Percentiles rank a stretch among this genome's conserved stretches.
phyloP scores from a whole-genome alignment of 1,139 yeast genomes.

The Kurtzmaniella quercitrusa region DNA sequence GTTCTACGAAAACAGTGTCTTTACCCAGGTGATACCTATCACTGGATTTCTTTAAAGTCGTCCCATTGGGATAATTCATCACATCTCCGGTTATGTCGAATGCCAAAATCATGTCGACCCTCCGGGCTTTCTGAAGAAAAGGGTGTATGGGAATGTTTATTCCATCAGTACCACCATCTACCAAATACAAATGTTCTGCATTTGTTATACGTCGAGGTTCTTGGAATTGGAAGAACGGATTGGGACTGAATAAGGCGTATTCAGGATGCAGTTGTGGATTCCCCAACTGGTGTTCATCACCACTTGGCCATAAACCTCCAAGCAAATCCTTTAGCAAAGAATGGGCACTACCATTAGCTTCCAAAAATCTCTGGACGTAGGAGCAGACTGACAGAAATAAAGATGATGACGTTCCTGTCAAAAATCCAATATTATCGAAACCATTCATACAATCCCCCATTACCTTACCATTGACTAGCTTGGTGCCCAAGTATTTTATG shows the following conservation, averaged over 20 bases:
- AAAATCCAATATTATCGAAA: constrained; percentile 70
- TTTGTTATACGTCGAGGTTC: constrained; percentile 1
- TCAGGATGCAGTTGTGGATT: constrained; percentile 47
- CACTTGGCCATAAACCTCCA: constrained; percentile 46
- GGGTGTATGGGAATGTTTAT: constrained; percentile 42
- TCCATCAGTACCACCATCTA: constrained; percentile 45
- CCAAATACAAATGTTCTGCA: constrained; percentile 22
- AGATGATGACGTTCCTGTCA: constrained; percentile 71
- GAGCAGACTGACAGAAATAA: constrained; percentile 57
- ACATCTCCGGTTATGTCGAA: constrained; percentile 39
- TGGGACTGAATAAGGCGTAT: constrained; percentile 69
- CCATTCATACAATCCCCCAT: constrained; percentile 46
- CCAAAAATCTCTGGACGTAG: constrained; percentile 36
- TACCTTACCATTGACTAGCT: constrained; percentile 29
- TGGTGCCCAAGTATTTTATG: constrained; percentile 51
- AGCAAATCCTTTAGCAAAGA: constrained; percentile 42
- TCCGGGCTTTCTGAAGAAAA: constrained; percentile 24
- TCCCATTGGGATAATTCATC: constrained; percentile 38
- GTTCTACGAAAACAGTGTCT: constrained; percentile 4
- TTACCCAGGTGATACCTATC: constrained; percentile 17
- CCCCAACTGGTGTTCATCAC: constrained; percentile 11
- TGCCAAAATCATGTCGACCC: constrained; percentile 31
- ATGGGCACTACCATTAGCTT: constrained; percentile 33
- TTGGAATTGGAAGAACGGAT: constrained; percentile 56
- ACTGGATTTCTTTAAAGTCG: constrained; percentile 17